These are phyloP conservation scores for Sarocladium brachiariae DNA, from an alignment of 2,329 filamentous ascomycete genomes.

Conservation along the genomic window DNA sequence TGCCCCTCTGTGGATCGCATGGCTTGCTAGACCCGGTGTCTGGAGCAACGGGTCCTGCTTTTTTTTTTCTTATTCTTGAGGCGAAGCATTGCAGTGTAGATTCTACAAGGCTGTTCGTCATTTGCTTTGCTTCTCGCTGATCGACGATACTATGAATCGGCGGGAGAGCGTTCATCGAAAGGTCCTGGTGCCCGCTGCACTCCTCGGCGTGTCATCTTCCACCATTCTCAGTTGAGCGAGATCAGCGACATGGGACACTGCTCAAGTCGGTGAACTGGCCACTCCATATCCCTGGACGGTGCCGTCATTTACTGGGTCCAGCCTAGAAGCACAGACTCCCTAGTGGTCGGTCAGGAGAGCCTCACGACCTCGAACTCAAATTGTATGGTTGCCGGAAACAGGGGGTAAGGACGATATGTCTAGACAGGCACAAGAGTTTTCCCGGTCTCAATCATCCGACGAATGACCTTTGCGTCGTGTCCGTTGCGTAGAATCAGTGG, in stretches of 20 bases:
- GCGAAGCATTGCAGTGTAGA: background rate
- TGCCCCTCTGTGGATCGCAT: constrained; percentile 8
- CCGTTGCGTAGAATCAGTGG: background rate
- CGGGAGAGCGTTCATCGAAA: background rate
- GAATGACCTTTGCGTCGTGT: background rate
- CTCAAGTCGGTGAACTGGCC: constrained; percentile 7
- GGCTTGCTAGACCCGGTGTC: background rate
- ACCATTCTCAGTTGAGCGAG: constrained; percentile 1
- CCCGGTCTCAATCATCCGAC: background rate
- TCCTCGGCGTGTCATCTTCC: constrained; percentile 2
- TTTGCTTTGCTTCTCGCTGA: background rate
- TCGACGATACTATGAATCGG: background rate
- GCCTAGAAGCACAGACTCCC: background rate
- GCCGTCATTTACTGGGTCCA: constrained; percentile 7
- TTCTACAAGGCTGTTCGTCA: background rate
- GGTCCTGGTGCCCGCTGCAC: background rate
- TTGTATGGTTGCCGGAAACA: background rate
- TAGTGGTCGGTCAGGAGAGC: background rate
- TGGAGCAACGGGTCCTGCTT: background rate
- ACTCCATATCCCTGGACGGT: constrained; percentile 5
- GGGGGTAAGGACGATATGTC: background rate
- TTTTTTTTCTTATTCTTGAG: background rate
- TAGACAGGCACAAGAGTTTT: background rate
- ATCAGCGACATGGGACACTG: background rate
- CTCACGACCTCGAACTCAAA: background rate